Base-by-base conservation (phyloP, 2,329 filamentous ascomycete species). In the Pseudocercospora cruenta region DNA sequence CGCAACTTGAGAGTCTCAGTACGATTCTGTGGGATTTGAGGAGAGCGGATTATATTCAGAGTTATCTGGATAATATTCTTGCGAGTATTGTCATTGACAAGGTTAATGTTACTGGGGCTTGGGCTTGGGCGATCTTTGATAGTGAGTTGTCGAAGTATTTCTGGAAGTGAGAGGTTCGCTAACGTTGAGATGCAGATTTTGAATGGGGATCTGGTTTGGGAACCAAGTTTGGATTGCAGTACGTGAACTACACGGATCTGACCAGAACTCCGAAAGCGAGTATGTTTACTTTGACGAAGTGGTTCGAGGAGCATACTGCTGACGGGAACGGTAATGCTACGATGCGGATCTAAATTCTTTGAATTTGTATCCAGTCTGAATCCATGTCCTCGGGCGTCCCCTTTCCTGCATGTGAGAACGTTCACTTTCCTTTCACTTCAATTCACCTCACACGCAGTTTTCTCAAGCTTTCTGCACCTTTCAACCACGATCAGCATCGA, bases 61-160 rank as follows among this genome's bases (percentile, higher is more conserved):
- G 76, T 28, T 80, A 78, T 66, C 69, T 79, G 51, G 62, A 75
- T 19, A 76, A 69, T 3, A 73, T 78, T 31, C 69, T 79, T n/a
- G 75, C 77, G n/a, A 74, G 77, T 14, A 65, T 78, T 19, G 64
- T 79, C 10, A 62, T 69, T 21, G 77, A 80, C 53, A 76, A 76
- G 0, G 74, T 80, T 0, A 74, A 79, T 62, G 76, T 79, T 1
- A 69, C 76, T 2, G 78, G 77, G 0, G 69, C 69, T 53, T 65
- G 78, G 47, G 78, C 77, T n/a, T 80, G 78, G 78, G 74, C 73
- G 43, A 74, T 79, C 22, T 71, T 73, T 19, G 78, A 80, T 62
- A 80, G 79, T 63, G 64, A 60, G 62, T 43, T 43, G 8, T 19
- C 16, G 14, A 14, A n/a, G n/a, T n/a, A n/a, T n/a, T n/a, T n/a